A percentile compares a stretch with the other conserved stretches of the same genome.
Conservation (phyloP, 2,329 filamentous ascomycete species). For the Zymoseptoria ardabiliae region DNA sequence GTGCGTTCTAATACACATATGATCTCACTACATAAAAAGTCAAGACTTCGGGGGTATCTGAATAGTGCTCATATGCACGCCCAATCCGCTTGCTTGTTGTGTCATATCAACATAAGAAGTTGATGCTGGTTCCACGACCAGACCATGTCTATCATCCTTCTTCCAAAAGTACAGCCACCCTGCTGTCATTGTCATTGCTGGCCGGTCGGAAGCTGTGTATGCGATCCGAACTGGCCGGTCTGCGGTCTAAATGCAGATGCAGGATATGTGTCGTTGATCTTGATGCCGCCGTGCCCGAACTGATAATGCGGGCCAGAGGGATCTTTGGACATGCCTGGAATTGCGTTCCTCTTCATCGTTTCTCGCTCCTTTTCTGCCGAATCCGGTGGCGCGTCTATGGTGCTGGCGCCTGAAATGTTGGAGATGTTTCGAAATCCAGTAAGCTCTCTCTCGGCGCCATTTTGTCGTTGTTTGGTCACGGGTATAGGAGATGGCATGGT, state of each 20-base stretch:
- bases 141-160: background rate
- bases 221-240: slow-evolving; percentile 22
- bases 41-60: background rate
- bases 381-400: slow-evolving; percentile 26
- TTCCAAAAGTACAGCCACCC: background rate
- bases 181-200: background rate
- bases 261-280: slow-evolving; percentile 17
- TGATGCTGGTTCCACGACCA: background rate
- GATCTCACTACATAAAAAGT: background rate
- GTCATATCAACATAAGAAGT: background rate
- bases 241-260: slow-evolving; percentile 20
- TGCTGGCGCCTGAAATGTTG: slow-evolving; percentile 33
- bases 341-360: slow-evolving; percentile 3
- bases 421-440: slow-evolving; percentile 31
- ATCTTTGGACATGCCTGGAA: slow-evolving; percentile 15
- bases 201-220: slow-evolving; percentile 10
- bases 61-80: background rate
- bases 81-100: background rate
- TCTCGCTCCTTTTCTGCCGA: slow-evolving; percentile 18
- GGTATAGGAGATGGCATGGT: slow-evolving; percentile 20
- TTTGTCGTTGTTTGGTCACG: slow-evolving; percentile 22
- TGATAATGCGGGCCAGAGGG: slow-evolving; percentile 14
- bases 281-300: slow-evolving; percentile 9
- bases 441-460: slow-evolving; percentile 15
- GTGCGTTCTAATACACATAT: background rate